These are phyloP conservation scores for Aspergillus sparsus DNA, from an alignment of 495 filamentous ascomycete species.

Conservation along the genomic window DNA sequence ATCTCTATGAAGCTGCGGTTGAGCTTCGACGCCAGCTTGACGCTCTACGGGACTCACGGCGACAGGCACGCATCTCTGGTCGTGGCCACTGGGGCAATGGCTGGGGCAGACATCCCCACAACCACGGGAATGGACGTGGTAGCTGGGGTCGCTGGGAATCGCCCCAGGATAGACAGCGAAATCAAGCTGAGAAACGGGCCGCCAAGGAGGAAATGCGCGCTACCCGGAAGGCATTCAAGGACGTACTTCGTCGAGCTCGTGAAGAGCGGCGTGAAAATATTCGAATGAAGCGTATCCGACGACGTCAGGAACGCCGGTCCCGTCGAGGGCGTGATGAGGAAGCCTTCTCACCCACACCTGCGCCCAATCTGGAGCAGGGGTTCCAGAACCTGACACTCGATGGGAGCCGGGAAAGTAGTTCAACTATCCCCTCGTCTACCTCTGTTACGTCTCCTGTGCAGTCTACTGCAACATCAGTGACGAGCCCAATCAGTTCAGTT, in stretches of 20 bases:
- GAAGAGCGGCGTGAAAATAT: constrained; percentile 41
- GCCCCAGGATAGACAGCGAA: constrained; percentile 38
- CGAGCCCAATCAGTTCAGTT: constrained; percentile 28
- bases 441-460: constrained; percentile 21
- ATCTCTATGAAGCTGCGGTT: constrained; percentile 41
- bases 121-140: constrained; percentile 16
- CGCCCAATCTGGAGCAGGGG: constrained; percentile 20
- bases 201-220: constrained; percentile 45
- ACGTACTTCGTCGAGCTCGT: constrained; percentile 41
- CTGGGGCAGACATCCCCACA: constrained; percentile 21
- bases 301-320: constrained; percentile 26
- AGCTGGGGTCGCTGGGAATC: constrained; percentile 47
- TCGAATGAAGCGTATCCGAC: constrained; percentile 28
- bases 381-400: constrained; percentile 31
- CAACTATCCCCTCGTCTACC: constrained; percentile 17
- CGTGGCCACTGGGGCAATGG: constrained; percentile 31
- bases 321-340: constrained; percentile 8
- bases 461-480: constrained; percentile 23
- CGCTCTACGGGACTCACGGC: constrained; percentile 41
- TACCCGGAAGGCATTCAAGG: constrained; percentile 43
- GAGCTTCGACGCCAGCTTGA: constrained; percentile 43
- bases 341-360: background rate
- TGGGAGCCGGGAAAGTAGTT: constrained; percentile 17
- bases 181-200: constrained; percentile 32
- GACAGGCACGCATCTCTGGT: constrained; percentile 32